phyloP scores from a whole-genome alignment of 768 basidiomycete genomes.

The Suillus bovinus region DNA sequence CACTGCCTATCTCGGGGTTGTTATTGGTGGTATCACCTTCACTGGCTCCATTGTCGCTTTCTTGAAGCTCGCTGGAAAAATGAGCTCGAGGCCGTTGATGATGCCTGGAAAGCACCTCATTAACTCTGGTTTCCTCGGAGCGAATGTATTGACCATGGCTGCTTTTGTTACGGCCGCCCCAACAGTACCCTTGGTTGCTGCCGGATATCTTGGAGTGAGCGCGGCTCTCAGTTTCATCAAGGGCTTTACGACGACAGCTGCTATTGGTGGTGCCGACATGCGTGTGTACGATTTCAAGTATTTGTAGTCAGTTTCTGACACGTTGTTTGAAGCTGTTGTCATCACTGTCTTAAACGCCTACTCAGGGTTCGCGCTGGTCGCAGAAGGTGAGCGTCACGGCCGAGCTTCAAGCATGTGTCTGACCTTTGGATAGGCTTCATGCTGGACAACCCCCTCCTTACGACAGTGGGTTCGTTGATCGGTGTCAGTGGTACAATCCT shows the following conservation, averaged over 20 bases:
- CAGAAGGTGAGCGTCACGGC: conserved; percentile 55
- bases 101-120: conserved; percentile 79
- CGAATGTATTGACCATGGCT: conserved; percentile 72
- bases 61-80: conserved; percentile 81
- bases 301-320: conserved; percentile 13
- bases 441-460: conserved; percentile 83
- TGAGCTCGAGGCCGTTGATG: conserved; percentile 70
- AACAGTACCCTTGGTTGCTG: conserved; percentile 70
- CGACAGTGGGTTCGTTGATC: conserved; percentile 83
- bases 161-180: conserved; percentile 75
- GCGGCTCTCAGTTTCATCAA: conserved; percentile 80
- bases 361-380: conserved; percentile 88
- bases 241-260: conserved; percentile 84
- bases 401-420: background rate
- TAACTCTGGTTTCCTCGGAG: conserved; percentile 69
- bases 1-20: conserved; percentile 83
- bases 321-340: conserved; percentile 62
- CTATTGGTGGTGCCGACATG: conserved; percentile 95
- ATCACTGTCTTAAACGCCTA: conserved; percentile 92
- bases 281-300: conserved; percentile 49
- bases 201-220: conserved; percentile 74
- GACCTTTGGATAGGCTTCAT: conserved; percentile 60
- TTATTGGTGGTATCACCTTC: conserved; percentile 88
- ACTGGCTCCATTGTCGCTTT: conserved; percentile 90
- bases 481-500: conserved; percentile 90